A percentile compares a stretch with the other conserved stretches of the same genome.
phyloP scores from a whole-genome alignment of 345 rosid species.

The Citropsis articulata region DNA sequence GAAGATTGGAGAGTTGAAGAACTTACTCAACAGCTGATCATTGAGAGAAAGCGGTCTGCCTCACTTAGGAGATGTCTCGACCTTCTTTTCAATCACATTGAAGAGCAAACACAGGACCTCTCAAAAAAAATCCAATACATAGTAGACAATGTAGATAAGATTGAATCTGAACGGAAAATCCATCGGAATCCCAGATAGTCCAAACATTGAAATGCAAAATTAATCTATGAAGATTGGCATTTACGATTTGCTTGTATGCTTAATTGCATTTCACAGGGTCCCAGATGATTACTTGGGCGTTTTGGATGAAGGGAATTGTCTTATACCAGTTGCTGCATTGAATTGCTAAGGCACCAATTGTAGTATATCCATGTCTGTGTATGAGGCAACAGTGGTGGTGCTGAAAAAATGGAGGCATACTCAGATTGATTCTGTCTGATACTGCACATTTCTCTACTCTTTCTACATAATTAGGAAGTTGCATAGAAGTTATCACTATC shows the following conservation, averaged over 20 bases:
- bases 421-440: too few species aligned
- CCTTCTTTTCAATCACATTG: slow-evolving; percentile 19
- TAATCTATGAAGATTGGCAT: not conserved
- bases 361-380: not conserved
- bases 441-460: too few species aligned
- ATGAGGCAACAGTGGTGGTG: not conserved
- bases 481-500: too few species aligned
- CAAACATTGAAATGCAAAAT: not conserved
- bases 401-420: not conserved
- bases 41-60: slow-evolving; percentile 22
- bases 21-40: slow-evolving; percentile 14
- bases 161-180: slow-evolving; percentile 22
- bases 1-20: slow-evolving; percentile 22
- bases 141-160: slow-evolving; percentile 11
- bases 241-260: not conserved
- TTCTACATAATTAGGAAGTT: not conserved
- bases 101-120: slow-evolving; percentile 25
- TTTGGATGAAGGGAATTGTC: not conserved
- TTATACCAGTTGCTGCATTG: not conserved
- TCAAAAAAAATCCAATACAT: slow-evolving; percentile 22
- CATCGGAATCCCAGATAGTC: not conserved
- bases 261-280: not conserved
- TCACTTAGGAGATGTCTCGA: slow-evolving; percentile 18
- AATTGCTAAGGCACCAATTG: not conserved
- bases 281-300: not conserved